Percentiles rank a stretch among this genome's conserved stretches.
These are phyloP conservation scores for Malus sylvestris DNA, from an alignment of 306 rosid species.

Conservation along the genomic window DNA sequence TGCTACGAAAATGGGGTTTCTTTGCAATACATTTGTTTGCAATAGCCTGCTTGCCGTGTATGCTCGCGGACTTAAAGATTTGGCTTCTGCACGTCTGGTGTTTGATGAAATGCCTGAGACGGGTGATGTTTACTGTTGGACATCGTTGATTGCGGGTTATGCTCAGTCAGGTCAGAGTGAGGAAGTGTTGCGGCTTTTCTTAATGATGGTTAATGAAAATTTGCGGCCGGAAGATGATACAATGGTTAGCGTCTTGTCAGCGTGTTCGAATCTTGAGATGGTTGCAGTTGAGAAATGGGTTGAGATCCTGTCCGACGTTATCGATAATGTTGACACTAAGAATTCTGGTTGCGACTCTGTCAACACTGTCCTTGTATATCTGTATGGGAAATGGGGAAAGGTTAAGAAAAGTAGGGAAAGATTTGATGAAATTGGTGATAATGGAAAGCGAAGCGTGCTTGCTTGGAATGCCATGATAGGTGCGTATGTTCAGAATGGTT, in stretches of 20 bases:
- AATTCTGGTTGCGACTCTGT: slow-evolving; percentile 25
- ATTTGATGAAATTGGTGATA: slow-evolving; percentile 32
- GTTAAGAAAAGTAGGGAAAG: slow-evolving; percentile 35
- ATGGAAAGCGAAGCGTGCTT: slow-evolving; percentile 34
- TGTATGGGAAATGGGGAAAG: slow-evolving; percentile 49
- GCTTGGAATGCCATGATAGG: slow-evolving; percentile 58
- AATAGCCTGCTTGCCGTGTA: slow-evolving; percentile 39
- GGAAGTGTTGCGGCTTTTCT: slow-evolving; percentile 38
- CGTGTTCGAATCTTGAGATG: slow-evolving; percentile 47
- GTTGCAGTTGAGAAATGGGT: slow-evolving; percentile 43
- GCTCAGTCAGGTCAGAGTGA: slow-evolving; percentile 33
- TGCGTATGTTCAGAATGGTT: slow-evolving; percentile 54
- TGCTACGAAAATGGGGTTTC: slow-evolving; percentile 34
- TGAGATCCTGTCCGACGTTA: slow-evolving; percentile 11
- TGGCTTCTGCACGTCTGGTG: slow-evolving; percentile 35
- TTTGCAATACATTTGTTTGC: slow-evolving; percentile 27
- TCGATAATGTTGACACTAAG: background rate
- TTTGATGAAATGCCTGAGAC: slow-evolving; percentile 57
- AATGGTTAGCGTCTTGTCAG: slow-evolving; percentile 49
- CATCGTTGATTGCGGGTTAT: slow-evolving; percentile 44
- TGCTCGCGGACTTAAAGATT: slow-evolving; percentile 27
- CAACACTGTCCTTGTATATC: slow-evolving; percentile 33
- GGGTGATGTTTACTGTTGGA: slow-evolving; percentile 34
- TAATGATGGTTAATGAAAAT: slow-evolving; percentile 35
- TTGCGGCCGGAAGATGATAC: slow-evolving; percentile 41